Conservation (phyloP, 1,284 basidiomycete genomes). For the Pseudozyma pruni region DNA sequence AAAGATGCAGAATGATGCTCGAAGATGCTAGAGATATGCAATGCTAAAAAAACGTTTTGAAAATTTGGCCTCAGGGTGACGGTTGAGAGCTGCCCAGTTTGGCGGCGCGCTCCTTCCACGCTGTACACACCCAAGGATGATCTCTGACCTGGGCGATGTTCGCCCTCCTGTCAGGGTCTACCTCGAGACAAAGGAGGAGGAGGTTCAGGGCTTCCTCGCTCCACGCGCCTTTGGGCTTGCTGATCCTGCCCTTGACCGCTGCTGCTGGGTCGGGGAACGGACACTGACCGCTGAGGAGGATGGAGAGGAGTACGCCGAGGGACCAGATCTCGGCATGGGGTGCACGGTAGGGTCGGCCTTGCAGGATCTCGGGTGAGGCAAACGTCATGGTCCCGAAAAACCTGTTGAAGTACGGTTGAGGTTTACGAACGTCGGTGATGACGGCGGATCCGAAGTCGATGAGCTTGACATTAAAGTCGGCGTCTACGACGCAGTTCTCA, state of each 20-base stretch:
- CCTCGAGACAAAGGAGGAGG: slow-evolving; percentile 79
- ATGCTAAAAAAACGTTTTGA: not conserved
- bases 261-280: slow-evolving; percentile 82
- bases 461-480: slow-evolving; percentile 76
- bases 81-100: slow-evolving; percentile 14
- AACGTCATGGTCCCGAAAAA: slow-evolving; percentile 65
- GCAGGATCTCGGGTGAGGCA: slow-evolving; percentile 77
- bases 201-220: slow-evolving; percentile 71
- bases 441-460: slow-evolving; percentile 93
- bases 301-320: slow-evolving; percentile 86
- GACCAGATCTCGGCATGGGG: slow-evolving; percentile 90
- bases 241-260: slow-evolving; percentile 72
- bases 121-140: slow-evolving; percentile 78
- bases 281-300: slow-evolving; percentile 84
- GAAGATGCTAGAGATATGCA: slow-evolving; percentile 4
- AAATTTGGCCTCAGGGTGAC: not conserved
- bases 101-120: slow-evolving; percentile 52
- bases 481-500: slow-evolving; percentile 85
- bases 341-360: slow-evolving; percentile 75
- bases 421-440: slow-evolving; percentile 76
- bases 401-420: slow-evolving; percentile 75
- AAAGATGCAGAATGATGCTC: slow-evolving; percentile 18
- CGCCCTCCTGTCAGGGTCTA: slow-evolving; percentile 76
- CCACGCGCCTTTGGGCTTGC: slow-evolving; percentile 49
- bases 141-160: slow-evolving; percentile 78